phyloP scores from a whole-genome alignment of 2,329 filamentous ascomycete genomes.

The Pseudopyrenochaeta lycopersici region DNA sequence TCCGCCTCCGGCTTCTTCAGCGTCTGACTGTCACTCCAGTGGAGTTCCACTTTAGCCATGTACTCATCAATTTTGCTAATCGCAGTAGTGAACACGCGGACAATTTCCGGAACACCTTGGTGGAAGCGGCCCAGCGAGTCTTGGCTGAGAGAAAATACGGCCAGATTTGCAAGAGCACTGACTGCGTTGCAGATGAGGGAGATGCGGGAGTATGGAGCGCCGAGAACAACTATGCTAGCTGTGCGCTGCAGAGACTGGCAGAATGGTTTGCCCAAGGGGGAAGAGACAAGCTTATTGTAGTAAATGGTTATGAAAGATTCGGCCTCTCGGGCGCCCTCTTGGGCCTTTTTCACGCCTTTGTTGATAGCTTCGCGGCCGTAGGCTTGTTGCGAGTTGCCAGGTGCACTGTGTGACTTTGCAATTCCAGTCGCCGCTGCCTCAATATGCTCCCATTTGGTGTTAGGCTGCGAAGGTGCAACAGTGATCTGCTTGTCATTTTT shows the following conservation, averaged over 20 bases:
- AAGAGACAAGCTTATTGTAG: constrained; percentile 42
- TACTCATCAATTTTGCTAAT: constrained; percentile 76
- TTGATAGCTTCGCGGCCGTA: constrained; percentile 46
- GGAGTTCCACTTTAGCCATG: constrained; percentile 65
- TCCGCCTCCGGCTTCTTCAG: constrained; percentile 54
- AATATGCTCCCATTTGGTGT: constrained; percentile 39
- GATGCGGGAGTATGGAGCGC: constrained; percentile 73
- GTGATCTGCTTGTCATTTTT: constrained; percentile 58
- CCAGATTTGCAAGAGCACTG: constrained; percentile 73
- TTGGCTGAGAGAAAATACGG: constrained; percentile 77
- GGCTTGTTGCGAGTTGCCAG: constrained; percentile 45
- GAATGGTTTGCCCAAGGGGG: constrained; percentile 72
- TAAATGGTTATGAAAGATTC: constrained; percentile 37
- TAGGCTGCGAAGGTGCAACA: constrained; percentile 51
- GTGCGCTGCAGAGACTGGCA: constrained; percentile 73
- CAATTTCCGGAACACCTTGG: constrained; percentile 76
- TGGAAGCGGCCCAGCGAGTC: constrained; percentile 90
- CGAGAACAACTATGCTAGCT: constrained; percentile 74
- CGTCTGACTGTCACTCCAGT: constrained; percentile 81
- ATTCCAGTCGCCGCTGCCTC: constrained; percentile 51
- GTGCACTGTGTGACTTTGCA: constrained; percentile 51
- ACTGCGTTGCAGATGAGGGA: constrained; percentile 60
- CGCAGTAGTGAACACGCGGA: constrained; percentile 75
- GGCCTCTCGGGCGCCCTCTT: constrained; percentile 37
- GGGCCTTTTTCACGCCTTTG: constrained; percentile 43